These are phyloP conservation scores for Lignosus rhinocerotis DNA, from an alignment of 1,284 basidiomycete species.

Conservation along the genomic window DNA sequence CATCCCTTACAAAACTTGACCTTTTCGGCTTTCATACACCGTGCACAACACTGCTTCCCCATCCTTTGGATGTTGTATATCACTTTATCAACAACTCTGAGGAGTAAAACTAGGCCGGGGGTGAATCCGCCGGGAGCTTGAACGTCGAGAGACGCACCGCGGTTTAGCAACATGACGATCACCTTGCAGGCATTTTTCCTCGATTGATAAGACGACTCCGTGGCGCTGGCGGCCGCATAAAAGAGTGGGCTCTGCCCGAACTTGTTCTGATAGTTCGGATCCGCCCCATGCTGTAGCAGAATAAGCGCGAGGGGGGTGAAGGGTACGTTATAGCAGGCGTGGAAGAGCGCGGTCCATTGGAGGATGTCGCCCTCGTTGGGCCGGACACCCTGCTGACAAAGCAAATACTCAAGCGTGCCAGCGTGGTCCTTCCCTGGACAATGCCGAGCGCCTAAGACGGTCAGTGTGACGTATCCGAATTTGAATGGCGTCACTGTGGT, in stretches of 20 bases:
- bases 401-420: constrained; percentile 43
- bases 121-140: too few relatives aligned
- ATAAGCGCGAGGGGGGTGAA: constrained; percentile 18
- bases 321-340: constrained; percentile 36
- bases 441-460: too few relatives aligned
- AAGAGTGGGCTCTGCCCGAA: constrained; percentile 44
- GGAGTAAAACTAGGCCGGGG: too few relatives aligned
- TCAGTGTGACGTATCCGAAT: constrained; percentile 46
- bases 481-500: constrained; percentile 50
- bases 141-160: too few relatives aligned
- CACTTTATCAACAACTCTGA: too few relatives aligned
- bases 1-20: too few relatives aligned
- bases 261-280: constrained; percentile 39
- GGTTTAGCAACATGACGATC: too few relatives aligned
- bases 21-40: too few relatives aligned
- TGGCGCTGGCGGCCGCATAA: too few relatives aligned
- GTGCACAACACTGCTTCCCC: too few relatives aligned
- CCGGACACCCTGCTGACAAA: constrained; percentile 43
- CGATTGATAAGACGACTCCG: too few relatives aligned
- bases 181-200: constrained; percentile 43
- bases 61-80: constrained; percentile 22
- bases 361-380: constrained; percentile 47
- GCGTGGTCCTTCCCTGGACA: constrained; percentile 36
- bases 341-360: constrained; percentile 51
- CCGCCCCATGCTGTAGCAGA: constrained; percentile 45